Percentiles rank a stretch among this genome's conserved stretches.
These are phyloP conservation scores for Dioscorea alata DNA, from an alignment of 106 monocot genomes.

Conservation along the genomic window DNA sequence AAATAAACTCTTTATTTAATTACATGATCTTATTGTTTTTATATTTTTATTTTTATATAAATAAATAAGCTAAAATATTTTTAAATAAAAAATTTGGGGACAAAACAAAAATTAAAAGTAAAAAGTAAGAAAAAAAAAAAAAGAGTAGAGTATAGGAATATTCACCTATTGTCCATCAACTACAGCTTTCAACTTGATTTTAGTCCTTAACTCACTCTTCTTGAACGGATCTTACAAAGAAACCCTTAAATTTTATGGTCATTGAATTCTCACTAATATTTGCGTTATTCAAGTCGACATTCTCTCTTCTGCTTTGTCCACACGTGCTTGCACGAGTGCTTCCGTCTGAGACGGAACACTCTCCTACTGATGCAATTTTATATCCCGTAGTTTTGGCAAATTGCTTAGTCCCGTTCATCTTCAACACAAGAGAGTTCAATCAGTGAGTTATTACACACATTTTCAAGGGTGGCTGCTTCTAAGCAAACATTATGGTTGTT, in stretches of 20 bases:
- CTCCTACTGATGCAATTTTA: neutral
- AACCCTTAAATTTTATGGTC: slow-evolving; percentile 11
- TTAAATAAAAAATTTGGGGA: too few relatives aligned
- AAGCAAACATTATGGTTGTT: neutral
- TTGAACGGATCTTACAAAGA: slow-evolving; percentile 14
- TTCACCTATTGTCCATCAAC: slow-evolving; percentile 11
- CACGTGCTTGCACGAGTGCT: slow-evolving; percentile 13
- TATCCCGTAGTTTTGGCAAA: neutral
- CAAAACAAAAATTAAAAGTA: too few relatives aligned
- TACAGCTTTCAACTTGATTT: slow-evolving; percentile 2
- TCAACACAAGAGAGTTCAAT: neutral
- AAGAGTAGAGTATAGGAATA: slow-evolving; percentile 2
- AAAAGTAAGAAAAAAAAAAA: too few relatives aligned
- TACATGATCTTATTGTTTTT: too few relatives aligned
- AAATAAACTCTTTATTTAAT: too few relatives aligned
- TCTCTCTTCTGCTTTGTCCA: slow-evolving; percentile 15
- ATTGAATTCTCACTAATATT: slow-evolving; percentile 18
- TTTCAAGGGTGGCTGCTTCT: slow-evolving; percentile 1
- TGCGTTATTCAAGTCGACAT: slow-evolving; percentile 16
- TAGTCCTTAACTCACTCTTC: slow-evolving; percentile 17
- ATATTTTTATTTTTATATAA: too few relatives aligned
- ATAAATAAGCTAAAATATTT: too few relatives aligned
- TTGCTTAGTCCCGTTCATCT: neutral
- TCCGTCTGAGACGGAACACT: slow-evolving; percentile 11
- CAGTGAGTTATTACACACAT: neutral